Evolutionary conservation across 495 filamentous ascomycete species (phyloP), one percentile per base, ranked within the genome.

Genomic region (Rusavskia elegans): DNA sequence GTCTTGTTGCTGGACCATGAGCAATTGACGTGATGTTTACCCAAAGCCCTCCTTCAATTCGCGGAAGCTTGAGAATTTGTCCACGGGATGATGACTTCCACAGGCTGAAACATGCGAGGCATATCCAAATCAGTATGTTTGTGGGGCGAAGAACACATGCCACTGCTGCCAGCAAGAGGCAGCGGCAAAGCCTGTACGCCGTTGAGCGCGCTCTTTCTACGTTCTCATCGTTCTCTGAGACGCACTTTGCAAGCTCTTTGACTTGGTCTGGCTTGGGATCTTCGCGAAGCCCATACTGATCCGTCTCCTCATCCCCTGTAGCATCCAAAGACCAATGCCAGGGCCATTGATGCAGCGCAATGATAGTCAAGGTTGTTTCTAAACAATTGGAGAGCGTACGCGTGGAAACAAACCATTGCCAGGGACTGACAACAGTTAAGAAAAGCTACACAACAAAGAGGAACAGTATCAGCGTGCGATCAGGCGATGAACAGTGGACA

Each of bases 381-480:
- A 95, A 68, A 51, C 82, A 92, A 67, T 97, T 99, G 39, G 89
- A 96, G 49, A 99, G 78, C 0, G 92, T 94, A 52, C 92, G 77
- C 2, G 87, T 93, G 0, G 89, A 89, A 64, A 84, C 93, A 64
- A 93, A 96, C 84, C 84, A 99, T 63, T 96, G 88, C 87, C 93
- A 99, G 17, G 92, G 88, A 61, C 80, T 97, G 56, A 84, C 66
- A 30, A 89, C 66, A 2, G 84, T 83, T 65, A 93, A 75, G 25
- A 78, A 63, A 49, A 77, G 65, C 72, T 75, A 61, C 40, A 48
- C 41, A 48, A 45, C 23, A 20, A 37, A 37, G 21, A 17, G 6
- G 3, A 50, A 17, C 7, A 29, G 21, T 14, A 50, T 37, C 48
- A 53, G 32, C 46, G 44, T 13, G 9, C 17, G 32, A 5, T 21